Conservation (phyloP, 495 filamentous ascomycete species). For the Geoglossum glabrum region DNA sequence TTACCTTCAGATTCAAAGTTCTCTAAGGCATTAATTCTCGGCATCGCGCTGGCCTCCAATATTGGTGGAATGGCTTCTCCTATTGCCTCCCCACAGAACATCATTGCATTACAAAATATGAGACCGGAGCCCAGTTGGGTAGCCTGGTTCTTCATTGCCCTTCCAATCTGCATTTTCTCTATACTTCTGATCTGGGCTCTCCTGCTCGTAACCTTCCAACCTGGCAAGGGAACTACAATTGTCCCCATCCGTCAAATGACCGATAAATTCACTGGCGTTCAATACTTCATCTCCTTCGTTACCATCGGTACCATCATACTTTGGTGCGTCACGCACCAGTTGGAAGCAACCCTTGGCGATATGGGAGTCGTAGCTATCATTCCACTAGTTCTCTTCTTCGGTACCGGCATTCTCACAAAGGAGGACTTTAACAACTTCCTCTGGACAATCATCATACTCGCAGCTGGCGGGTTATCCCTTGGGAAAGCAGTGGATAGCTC, state of each 20-base stretch:
- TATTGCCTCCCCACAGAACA: conserved; percentile 92
- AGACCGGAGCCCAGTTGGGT: conserved; percentile 73
- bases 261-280: conserved; percentile 70
- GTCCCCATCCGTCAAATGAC: conserved; percentile 75
- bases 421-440: conserved; percentile 99
- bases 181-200: conserved; percentile 80
- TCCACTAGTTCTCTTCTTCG: conserved; percentile 89
- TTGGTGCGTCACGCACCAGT: conserved; percentile 82
- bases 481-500: conserved; percentile 90
- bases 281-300: conserved; percentile 78
- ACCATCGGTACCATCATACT: conserved; percentile 75
- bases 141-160: conserved; percentile 87
- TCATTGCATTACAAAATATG: conserved; percentile 94
- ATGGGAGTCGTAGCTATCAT: conserved; percentile 98
- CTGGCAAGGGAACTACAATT: conserved; percentile 68
- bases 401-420: conserved; percentile 90
- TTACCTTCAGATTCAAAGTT: conserved; percentile 76
- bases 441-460: conserved; percentile 99
- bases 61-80: conserved; percentile 92
- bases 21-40: conserved; percentile 85
- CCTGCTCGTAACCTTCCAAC: conserved; percentile 65
- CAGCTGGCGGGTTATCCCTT: conserved; percentile 78
- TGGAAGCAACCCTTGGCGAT: conserved; percentile 76
- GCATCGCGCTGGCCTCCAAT: conserved; percentile 87
- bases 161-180: conserved; percentile 81